Percentiles rank a stretch among this genome's conserved stretches.
phyloP scores from a whole-genome alignment of 495 filamentous ascomycete genomes.

The Hypoxylon lienhwacheense region DNA sequence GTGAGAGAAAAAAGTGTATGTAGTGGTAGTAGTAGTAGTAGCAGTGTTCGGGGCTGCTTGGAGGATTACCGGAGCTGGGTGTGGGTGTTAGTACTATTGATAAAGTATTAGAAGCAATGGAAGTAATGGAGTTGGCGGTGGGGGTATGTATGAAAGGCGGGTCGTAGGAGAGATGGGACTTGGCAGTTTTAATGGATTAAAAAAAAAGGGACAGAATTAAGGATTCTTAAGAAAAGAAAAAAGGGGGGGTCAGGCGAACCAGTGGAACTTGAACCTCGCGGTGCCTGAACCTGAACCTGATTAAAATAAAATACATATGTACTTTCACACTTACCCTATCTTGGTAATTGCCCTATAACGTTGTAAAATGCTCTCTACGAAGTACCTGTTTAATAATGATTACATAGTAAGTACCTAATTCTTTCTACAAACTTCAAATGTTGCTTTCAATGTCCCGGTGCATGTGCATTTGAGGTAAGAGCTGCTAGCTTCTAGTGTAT shows the following conservation, averaged over 20 bases:
- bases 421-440: too few species aligned
- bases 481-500: too few species aligned
- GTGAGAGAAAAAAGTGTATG: constrained; percentile 12
- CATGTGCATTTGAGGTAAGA: too few species aligned
- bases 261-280: constrained; percentile 27
- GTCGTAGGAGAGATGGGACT: constrained; percentile 32
- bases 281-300: too few species aligned
- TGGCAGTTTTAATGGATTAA: constrained; percentile 7
- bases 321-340: too few species aligned
- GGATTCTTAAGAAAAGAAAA: constrained; percentile 3
- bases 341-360: too few species aligned
- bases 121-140: constrained; percentile 32
- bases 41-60: constrained; percentile 16
- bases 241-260: constrained; percentile 32
- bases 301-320: too few species aligned
- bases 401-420: too few species aligned
- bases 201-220: constrained; percentile 25
- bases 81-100: constrained; percentile 28
- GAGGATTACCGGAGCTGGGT: constrained; percentile 23
- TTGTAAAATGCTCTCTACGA: too few species aligned
- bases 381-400: too few species aligned
- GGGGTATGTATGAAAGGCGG: constrained; percentile 33
- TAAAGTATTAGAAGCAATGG: constrained; percentile 25
- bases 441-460: too few species aligned
- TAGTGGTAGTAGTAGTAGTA: constrained; percentile 12